Evolutionary conservation across 139 green algal genomes (phyloP), one percentile per base, ranked within the genome.

Genomic region (Trebouxia sp.): DNA sequence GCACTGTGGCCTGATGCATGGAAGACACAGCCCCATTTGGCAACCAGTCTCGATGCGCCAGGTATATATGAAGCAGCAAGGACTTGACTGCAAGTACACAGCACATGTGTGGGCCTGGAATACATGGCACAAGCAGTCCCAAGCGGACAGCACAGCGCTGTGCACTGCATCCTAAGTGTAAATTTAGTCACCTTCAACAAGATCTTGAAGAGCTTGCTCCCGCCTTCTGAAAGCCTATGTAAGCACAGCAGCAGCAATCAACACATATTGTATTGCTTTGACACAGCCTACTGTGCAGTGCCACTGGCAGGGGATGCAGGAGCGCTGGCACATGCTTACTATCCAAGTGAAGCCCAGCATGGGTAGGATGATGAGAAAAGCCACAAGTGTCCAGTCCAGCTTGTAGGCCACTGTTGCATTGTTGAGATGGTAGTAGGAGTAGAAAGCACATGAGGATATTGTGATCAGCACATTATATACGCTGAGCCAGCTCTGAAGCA

Each of bases 31-130:
- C 38, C 6, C 69, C 81, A 38, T 30, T 6, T 22, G 65, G 86
- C 74, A 87, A 65, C 84, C 87, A 92, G 35, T 92, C 84, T 8
- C 82, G 38, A 37, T 90, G 84, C 20, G 87, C 81, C 30, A 76
- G 69, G 37, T 72, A 83, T 28, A 91, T 75, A 32, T 79, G 65
- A 50, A 90, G 48, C 84, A 90, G 69, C 20, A 88, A 58, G 0
- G 79, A 84, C 74, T 89, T 91, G n/a, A 75, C 83, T 85, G 83
- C 78, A 81, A 15, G 12, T n/a, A 78, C 38, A 50, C 24, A 10
- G 17, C 24, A 69, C 56, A 39, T 32, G 56, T n/a, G n/a, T n/a
- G n/a, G n/a, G n/a, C n/a, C n/a, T n/a, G n/a, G n/a, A n/a, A n/a
- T n/a, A n/a, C n/a, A n/a, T n/a, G n/a, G n/a, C n/a, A n/a, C n/a